These are phyloP conservation scores for Globisporangium solare DNA, from an alignment of 352 stramenopile species.

Conservation along the genomic window DNA sequence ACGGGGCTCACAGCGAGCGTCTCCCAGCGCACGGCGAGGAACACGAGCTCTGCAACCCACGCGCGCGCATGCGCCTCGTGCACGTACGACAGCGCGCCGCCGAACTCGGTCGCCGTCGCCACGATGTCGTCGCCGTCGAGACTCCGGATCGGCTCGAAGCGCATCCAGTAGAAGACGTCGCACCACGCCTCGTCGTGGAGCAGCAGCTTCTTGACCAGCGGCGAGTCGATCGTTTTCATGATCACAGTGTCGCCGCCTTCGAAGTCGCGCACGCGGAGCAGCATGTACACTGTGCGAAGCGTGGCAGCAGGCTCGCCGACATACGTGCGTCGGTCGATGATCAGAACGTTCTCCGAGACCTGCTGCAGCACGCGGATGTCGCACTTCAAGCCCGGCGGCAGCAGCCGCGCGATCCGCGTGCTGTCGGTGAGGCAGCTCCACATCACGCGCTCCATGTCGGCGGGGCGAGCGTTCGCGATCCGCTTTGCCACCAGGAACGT, in stretches of 20 bases:
- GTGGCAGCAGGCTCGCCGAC: constrained; percentile 12
- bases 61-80: constrained; percentile 36
- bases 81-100: constrained; percentile 46
- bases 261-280: constrained; percentile 25
- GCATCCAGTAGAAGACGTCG: constrained; percentile 68
- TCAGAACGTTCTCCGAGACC: constrained; percentile 31
- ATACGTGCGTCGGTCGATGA: constrained; percentile 46
- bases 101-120: constrained; percentile 28
- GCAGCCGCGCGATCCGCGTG: constrained; percentile 23
- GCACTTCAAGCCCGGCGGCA: constrained; percentile 31
- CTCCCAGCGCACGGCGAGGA: constrained; percentile 58
- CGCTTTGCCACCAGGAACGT: constrained; percentile 48
- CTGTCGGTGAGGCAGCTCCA: constrained; percentile 41
- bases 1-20: constrained; percentile 35
- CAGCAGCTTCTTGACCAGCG: constrained; percentile 36
- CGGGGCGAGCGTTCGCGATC: constrained; percentile 22
- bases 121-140: constrained; percentile 4
- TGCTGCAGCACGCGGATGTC: constrained; percentile 41
- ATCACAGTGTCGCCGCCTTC: constrained; percentile 29
- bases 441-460: constrained; percentile 23
- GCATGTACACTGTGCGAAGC: constrained; percentile 48
- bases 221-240: constrained; percentile 64
- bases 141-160: constrained; percentile 20
- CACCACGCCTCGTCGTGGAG: constrained; percentile 43
- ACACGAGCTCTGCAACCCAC: constrained; percentile 57